phyloP scores from a whole-genome alignment of 164 flowering plant genomes.

The Macadamia tetraphylla region DNA sequence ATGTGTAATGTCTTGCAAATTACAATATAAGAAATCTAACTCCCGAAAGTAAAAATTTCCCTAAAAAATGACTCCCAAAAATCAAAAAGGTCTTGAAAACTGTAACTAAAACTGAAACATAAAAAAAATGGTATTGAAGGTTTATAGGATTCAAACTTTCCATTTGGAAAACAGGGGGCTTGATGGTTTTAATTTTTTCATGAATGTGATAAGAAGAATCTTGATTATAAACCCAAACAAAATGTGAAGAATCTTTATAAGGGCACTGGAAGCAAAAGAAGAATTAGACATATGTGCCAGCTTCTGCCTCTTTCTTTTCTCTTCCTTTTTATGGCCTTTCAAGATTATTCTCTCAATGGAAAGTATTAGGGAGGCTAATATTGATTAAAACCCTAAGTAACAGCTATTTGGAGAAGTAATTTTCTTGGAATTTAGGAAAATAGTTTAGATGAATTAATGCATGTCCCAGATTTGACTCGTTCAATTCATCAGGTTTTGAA shows the following conservation, averaged over 20 bases:
- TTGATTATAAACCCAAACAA: too few species aligned
- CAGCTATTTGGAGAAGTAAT: neutral
- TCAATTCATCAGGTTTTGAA: too few species aligned
- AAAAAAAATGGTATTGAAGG: too few species aligned
- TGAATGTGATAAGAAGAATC: conserved; percentile 11
- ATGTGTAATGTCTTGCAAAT: too few species aligned
- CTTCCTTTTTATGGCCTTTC: conserved; percentile 1
- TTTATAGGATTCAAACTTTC: too few species aligned
- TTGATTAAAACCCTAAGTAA: neutral
- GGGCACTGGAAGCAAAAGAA: conserved; percentile 10
- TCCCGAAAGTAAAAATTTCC: too few species aligned
- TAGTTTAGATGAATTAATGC: too few species aligned
- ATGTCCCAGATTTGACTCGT: too few species aligned
- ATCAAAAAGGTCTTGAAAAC: too few species aligned
- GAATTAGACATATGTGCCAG: conserved; percentile 11
- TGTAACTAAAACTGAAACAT: too few species aligned
- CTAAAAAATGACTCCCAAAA: too few species aligned
- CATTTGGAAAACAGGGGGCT: neutral
- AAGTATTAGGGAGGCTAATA: neutral
- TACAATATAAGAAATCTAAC: too few species aligned
- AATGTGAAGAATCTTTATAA: conserved; percentile 8
- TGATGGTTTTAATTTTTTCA: conserved; percentile 7
- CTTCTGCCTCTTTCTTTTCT: conserved; percentile 6
- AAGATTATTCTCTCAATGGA: conserved; percentile 13
- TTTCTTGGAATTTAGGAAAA: neutral